phyloP scores from a whole-genome alignment of 257 asterid species.

The Thymus mandschuricus region DNA sequence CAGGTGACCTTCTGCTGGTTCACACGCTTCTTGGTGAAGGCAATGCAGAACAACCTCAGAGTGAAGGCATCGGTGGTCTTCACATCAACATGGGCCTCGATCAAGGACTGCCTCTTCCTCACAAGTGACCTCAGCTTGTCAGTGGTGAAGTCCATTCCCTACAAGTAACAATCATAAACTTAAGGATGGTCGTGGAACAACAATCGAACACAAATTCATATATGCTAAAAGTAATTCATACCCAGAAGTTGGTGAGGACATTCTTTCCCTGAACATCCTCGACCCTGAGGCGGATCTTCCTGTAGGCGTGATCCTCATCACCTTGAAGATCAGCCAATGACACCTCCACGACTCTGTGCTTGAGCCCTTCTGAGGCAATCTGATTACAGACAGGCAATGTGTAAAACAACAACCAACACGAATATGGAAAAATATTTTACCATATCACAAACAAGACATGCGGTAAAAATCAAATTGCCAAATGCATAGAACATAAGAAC shows the following conservation, averaged over 20 bases:
- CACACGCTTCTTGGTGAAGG: constrained; percentile 69
- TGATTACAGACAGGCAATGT: constrained; percentile 17
- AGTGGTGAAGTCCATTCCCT: constrained; percentile 78
- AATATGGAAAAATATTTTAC: too few species aligned
- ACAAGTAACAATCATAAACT: background rate
- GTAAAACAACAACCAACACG: too few species aligned
- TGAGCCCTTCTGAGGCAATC: constrained; percentile 96
- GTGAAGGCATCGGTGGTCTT: constrained; percentile 67
- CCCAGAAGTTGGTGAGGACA: constrained; percentile 85
- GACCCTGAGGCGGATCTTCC: constrained; percentile 85
- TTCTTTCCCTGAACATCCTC: constrained; percentile 89
- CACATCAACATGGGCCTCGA: constrained; percentile 74
- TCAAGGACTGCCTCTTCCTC: constrained; percentile 63
- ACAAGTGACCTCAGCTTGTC: constrained; percentile 72
- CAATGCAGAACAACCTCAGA: constrained; percentile 69
- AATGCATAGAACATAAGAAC: too few species aligned
- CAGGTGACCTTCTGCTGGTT: constrained; percentile 76
- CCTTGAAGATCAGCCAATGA: constrained; percentile 86
- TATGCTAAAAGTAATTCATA: too few species aligned
- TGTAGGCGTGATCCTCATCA: constrained; percentile 81
- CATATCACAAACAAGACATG: background rate
- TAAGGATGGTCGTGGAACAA: too few species aligned
- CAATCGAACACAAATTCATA: too few species aligned
- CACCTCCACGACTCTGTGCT: constrained; percentile 86
- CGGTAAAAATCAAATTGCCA: too few species aligned